These are phyloP conservation scores for Zygosaccharomyces sapae DNA, from an alignment of 1,139 yeast genomes.

Conservation along the genomic window DNA sequence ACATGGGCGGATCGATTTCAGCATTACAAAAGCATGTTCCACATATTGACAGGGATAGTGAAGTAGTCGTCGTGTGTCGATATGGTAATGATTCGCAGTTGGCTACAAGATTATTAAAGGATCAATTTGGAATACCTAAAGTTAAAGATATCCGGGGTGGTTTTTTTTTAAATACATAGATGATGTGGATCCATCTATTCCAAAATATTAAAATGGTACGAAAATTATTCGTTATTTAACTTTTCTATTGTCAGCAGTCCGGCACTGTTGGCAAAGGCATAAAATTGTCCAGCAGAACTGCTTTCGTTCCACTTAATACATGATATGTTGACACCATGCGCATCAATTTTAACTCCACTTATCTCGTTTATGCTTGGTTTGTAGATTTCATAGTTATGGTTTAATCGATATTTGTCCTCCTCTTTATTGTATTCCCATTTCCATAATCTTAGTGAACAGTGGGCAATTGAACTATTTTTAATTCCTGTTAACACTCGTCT, in stretches of 20 bases:
- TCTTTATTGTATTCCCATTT: conserved; percentile 40
- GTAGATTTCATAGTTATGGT: conserved; percentile 34
- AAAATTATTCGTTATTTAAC: conserved; percentile 33
- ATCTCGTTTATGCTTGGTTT: conserved; percentile 28
- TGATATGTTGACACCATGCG: conserved; percentile 52
- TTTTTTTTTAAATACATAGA: conserved; percentile 63
- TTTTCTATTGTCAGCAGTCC: conserved; percentile 68
- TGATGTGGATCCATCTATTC: conserved; percentile 57
- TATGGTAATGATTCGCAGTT: conserved; percentile 88
- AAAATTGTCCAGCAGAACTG: conserved; percentile 48
- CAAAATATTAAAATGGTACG: conserved; percentile 62
- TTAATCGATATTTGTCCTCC: conserved; percentile 39
- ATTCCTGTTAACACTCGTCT: conserved; percentile 43
- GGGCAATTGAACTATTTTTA: conserved; percentile 36
- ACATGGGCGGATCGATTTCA: conserved; percentile 35
- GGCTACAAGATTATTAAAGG: conserved; percentile 57
- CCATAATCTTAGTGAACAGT: conserved; percentile 37
- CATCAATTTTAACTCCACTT: conserved; percentile 41
- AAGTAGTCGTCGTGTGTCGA: conserved; percentile 55
- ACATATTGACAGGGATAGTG: conserved; percentile 19
- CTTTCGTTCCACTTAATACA: conserved; percentile 62
- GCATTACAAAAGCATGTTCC: conserved; percentile 26
- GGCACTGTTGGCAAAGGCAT: conserved; percentile 61
- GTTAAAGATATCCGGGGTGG: conserved; percentile 80
- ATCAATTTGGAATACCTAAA: conserved; percentile 44